A percentile compares a stretch with the other conserved stretches of the same genome.
These are phyloP conservation scores for Ogataea nakhonphanomensis DNA, from an alignment of 805 yeast species.

Conservation along the genomic window DNA sequence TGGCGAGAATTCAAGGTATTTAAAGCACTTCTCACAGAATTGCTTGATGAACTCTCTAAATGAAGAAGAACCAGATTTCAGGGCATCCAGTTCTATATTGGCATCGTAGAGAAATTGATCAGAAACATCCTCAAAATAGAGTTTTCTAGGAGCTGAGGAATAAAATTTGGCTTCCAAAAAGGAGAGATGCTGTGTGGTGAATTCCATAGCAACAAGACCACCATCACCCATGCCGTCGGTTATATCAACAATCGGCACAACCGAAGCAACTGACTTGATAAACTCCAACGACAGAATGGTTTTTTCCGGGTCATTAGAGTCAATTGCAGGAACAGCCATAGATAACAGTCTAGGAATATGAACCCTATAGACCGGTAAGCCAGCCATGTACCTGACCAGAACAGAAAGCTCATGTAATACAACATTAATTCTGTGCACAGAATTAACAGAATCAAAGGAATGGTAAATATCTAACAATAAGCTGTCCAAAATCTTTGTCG, in stretches of 20 bases:
- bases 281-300: constrained; percentile 66
- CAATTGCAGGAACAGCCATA: constrained; percentile 75
- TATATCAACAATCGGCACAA: constrained; percentile 68
- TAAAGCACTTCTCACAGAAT: constrained; percentile 57
- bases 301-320: constrained; percentile 78
- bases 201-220: constrained; percentile 43
- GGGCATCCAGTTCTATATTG: constrained; percentile 50
- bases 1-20: constrained; percentile 65
- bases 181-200: constrained; percentile 62
- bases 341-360: constrained; percentile 75
- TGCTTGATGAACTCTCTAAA: constrained; percentile 58
- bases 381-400: constrained; percentile 63
- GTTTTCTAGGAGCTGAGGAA: constrained; percentile 26
- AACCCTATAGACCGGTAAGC: constrained; percentile 60
- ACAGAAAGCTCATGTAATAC: constrained; percentile 67
- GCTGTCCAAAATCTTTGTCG: constrained; percentile 50
- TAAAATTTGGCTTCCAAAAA: constrained; percentile 46
- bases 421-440: constrained; percentile 75
- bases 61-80: constrained; percentile 68
- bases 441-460: constrained; percentile 59
- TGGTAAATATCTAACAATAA: constrained; percentile 73
- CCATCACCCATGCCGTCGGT: constrained; percentile 42
- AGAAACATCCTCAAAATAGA: constrained; percentile 18
- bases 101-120: constrained; percentile 39
- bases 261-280: constrained; percentile 65